phyloP scores from a whole-genome alignment of 2,329 filamentous ascomycete genomes.

The Calcarisporium arbuscula region DNA sequence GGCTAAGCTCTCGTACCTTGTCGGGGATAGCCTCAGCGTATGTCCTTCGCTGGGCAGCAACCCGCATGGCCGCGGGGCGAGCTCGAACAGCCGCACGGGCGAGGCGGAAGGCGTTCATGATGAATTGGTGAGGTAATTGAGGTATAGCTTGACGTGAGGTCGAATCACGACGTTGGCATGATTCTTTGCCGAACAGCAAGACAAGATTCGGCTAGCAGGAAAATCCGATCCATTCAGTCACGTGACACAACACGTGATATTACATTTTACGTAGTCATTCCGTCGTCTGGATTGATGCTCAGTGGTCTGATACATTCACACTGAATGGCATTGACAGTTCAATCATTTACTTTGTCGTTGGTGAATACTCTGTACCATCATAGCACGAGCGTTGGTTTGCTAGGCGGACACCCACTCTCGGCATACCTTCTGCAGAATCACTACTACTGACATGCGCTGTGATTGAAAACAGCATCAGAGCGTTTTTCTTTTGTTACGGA shows the following conservation, averaged over 20 bases:
- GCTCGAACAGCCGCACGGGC: conserved; percentile 84
- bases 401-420: no score
- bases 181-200: conserved; percentile 40
- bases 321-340: no score
- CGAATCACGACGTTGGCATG: conserved; percentile 36
- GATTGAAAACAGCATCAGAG: no score
- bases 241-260: conserved; percentile 25
- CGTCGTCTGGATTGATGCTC: no score
- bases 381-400: no score
- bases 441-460: no score
- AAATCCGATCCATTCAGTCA: conserved; percentile 30
- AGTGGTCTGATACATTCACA: no score
- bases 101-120: conserved; percentile 92
- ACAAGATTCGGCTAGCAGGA: conserved; percentile 33
- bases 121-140: conserved; percentile 46
- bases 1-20: conserved; percentile 51
- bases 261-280: no score
- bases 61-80: conserved; percentile 69
- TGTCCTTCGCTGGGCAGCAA: conserved; percentile 75
- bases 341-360: no score
- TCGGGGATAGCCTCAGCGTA: conserved; percentile 85
- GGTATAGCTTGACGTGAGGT: conserved; percentile 38
- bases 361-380: no score
- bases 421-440: no score
- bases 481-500: no score